These are phyloP conservation scores for Dictyophora rubrovolvata DNA, from an alignment of 768 basidiomycete species.

Conservation along the genomic window DNA sequence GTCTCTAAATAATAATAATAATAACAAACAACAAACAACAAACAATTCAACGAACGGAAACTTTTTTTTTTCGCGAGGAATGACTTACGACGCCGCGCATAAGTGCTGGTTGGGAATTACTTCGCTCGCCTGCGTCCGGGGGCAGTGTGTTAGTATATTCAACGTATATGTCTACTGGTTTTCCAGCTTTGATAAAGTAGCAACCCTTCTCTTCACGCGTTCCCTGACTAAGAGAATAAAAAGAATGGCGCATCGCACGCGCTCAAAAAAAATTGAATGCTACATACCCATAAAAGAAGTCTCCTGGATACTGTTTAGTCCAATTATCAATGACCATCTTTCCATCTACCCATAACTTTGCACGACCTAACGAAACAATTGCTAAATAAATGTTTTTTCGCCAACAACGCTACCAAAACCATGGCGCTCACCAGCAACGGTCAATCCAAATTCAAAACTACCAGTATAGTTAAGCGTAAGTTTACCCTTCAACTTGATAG, in stretches of 20 bases:
- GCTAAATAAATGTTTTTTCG: too few relatives aligned
- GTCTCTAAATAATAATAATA: too few relatives aligned
- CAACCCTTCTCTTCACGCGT: conserved; percentile 52
- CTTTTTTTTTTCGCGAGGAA: too few relatives aligned
- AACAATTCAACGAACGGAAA: too few relatives aligned
- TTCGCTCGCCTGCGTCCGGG: conserved; percentile 29
- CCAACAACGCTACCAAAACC: too few relatives aligned
- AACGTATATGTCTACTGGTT: conserved; percentile 43
- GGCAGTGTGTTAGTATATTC: conserved; percentile 56
- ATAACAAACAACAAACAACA: too few relatives aligned
- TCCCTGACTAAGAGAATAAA: conserved; percentile 35
- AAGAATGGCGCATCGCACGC: not conserved
- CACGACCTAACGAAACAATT: conserved; percentile 28
- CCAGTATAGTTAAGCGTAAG: conserved; percentile 30
- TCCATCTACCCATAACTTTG: conserved; percentile 48
- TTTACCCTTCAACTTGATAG: conserved; percentile 43
- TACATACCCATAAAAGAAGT: conserved; percentile 55
- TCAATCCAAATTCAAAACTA: conserved; percentile 25
- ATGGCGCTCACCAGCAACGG: conserved; percentile 19
- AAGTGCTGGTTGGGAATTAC: conserved; percentile 46
- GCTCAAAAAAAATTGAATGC: not conserved
- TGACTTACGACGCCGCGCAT: conserved; percentile 56
- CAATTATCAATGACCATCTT: conserved; percentile 25
- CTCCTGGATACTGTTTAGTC: conserved; percentile 36
- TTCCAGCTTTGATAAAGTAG: conserved; percentile 34